Evolutionary conservation across 805 yeast species (phyloP).

Genomic region (Zygotorulaspora danielsina): DNA sequence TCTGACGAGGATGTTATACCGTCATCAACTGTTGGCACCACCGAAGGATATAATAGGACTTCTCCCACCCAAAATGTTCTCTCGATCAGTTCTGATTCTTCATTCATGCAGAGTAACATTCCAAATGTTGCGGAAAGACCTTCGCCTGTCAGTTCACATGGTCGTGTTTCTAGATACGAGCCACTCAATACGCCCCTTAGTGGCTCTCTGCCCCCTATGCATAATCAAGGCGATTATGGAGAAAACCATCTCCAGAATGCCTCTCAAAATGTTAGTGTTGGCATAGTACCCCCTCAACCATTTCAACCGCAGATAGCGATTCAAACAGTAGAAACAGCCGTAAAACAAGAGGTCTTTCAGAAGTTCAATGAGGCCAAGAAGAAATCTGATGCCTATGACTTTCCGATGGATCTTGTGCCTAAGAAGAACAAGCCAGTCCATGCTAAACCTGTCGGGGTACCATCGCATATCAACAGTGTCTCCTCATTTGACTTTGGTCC

Average conservation of each 20-base stretch:
- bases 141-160: not conserved
- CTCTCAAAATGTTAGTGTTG: not conserved
- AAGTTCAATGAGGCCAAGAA: slow-evolving; percentile 47
- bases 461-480: slow-evolving; percentile 15
- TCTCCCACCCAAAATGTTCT: not conserved
- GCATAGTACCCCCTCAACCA: slow-evolving; percentile 21
- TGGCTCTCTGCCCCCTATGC: not conserved
- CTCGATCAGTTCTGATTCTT: not conserved
- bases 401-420: slow-evolving; percentile 54
- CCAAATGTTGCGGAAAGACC: not conserved
- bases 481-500: slow-evolving; percentile 14
- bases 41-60: too few species aligned
- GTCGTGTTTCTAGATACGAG: not conserved
- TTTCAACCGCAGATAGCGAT: slow-evolving; percentile 3
- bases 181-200: not conserved
- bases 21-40: not conserved
- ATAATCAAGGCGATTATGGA: not conserved
- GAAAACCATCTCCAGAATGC: not conserved
- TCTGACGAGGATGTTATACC: slow-evolving; percentile 27
- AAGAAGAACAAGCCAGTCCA: slow-evolving; percentile 35
- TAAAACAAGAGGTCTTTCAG: slow-evolving; percentile 23
- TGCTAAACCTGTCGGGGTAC: slow-evolving; percentile 39
- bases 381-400: slow-evolving; percentile 74
- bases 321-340: slow-evolving; percentile 3
- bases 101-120: not conserved